Evolutionary conservation across 2,329 filamentous ascomycete species (phyloP).

Genomic region (Cyphellophora europaea): DNA sequence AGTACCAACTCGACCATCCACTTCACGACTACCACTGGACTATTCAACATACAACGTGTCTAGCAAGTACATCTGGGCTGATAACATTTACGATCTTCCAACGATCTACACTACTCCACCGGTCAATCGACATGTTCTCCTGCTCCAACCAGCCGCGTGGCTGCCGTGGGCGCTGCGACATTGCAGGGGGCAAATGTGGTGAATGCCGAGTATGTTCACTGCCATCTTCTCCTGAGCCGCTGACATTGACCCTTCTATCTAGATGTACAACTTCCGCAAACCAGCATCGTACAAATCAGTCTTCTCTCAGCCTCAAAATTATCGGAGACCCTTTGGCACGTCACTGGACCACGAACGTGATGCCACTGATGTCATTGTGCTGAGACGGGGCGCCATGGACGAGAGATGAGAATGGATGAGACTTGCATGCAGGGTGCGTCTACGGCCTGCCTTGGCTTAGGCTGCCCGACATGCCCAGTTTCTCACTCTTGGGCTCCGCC

Average conservation of each 20-base stretch:
- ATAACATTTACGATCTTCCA: too few species aligned
- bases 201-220: conserved; percentile 36
- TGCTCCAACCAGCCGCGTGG: conserved; percentile 39
- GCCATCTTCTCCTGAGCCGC: too few species aligned
- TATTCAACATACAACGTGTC: too few species aligned
- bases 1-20: too few species aligned
- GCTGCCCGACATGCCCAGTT: too few species aligned
- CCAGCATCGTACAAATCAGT: conserved; percentile 30
- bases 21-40: too few species aligned
- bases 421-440: too few species aligned
- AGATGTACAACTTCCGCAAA: conserved; percentile 18
- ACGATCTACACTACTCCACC: conserved; percentile 9
- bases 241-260: conserved; percentile 3
- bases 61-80: too few species aligned
- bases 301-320: conserved; percentile 30
- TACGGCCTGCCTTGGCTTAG: too few species aligned
- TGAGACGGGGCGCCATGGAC: too few species aligned
- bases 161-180: conserved; percentile 37
- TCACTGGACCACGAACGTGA: not conserved
- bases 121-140: conserved; percentile 30
- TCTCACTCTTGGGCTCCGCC: too few species aligned
- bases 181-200: conserved; percentile 31
- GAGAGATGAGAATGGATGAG: not conserved
- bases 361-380: conserved; percentile 1
- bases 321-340: conserved; percentile 20